phyloP scores from a whole-genome alignment of 2,329 filamentous ascomycete species.

The Penicillium thymicola region DNA sequence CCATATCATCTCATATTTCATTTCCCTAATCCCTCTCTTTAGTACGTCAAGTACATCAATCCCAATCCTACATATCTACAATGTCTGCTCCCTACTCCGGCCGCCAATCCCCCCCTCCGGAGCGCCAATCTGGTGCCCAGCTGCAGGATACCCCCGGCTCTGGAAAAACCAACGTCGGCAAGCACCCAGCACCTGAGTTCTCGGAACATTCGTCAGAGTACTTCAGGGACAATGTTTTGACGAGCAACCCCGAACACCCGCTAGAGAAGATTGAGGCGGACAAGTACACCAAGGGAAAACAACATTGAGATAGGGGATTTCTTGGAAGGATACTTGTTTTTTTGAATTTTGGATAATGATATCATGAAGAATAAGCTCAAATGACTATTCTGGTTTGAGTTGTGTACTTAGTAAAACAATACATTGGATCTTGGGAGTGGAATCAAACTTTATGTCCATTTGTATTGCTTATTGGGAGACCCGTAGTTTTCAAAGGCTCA shows the following conservation, averaged over 20 bases:
- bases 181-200: constrained; percentile 6
- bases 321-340: not conserved
- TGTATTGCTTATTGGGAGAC: not conserved
- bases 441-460: not conserved
- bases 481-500: not conserved
- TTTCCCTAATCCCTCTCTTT: not conserved
- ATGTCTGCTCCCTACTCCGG: constrained; percentile 65
- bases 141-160: constrained; percentile 56
- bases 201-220: constrained; percentile 27
- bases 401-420: not conserved
- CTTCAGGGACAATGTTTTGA: constrained; percentile 25
- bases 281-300: constrained; percentile 28
- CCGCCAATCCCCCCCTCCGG: constrained; percentile 74
- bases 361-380: constrained; percentile 3
- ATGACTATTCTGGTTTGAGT: not conserved
- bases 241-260: constrained; percentile 44
- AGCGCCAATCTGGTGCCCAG: constrained; percentile 64
- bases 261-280: constrained; percentile 38
- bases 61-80: not conserved
- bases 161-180: constrained; percentile 55
- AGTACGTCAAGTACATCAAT: not conserved
- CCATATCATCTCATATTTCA: not conserved
- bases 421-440: too few relatives aligned
- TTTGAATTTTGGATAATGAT: constrained; percentile 1
- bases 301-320: not conserved